phyloP scores from a whole-genome alignment of 2,329 filamentous ascomycete genomes.

The Xylariaceae sp. region DNA sequence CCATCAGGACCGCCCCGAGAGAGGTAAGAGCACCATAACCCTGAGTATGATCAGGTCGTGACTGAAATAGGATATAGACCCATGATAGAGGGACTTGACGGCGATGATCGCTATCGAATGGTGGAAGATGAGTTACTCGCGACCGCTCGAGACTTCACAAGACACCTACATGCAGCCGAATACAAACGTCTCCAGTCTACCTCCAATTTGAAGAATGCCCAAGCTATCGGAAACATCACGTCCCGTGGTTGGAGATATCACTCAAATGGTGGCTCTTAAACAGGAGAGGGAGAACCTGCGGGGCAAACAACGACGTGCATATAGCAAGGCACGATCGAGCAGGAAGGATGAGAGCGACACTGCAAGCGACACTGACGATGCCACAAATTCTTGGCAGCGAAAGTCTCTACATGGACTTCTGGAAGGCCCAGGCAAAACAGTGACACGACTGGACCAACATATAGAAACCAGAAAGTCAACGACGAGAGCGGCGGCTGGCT shows the following conservation, averaged over 20 bases:
- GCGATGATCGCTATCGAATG: slow-evolving; percentile 76
- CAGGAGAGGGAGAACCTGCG: slow-evolving; percentile 34
- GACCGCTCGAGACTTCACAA: slow-evolving; percentile 66
- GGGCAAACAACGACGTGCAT: slow-evolving; percentile 34
- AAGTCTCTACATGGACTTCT: slow-evolving; percentile 41
- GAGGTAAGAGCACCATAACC: slow-evolving; percentile 33
- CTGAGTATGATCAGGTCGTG: background rate
- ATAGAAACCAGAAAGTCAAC: slow-evolving; percentile 11
- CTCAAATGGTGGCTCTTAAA: slow-evolving; percentile 33
- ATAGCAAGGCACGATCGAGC: slow-evolving; percentile 18
- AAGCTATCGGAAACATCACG: slow-evolving; percentile 48
- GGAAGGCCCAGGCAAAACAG: slow-evolving; percentile 37
- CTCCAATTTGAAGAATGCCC: slow-evolving; percentile 52
- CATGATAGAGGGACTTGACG: slow-evolving; percentile 61
- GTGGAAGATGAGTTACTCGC: slow-evolving; percentile 76
- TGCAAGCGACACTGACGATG: slow-evolving; percentile 24
- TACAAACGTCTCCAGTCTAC: slow-evolving; percentile 63
- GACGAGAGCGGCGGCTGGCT: slow-evolving; percentile 28
- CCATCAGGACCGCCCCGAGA: slow-evolving; percentile 44
- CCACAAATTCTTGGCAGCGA: slow-evolving; percentile 26
- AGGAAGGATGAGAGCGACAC: slow-evolving; percentile 20
- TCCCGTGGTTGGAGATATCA: slow-evolving; percentile 44
- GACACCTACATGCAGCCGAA: slow-evolving; percentile 72
- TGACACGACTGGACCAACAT: slow-evolving; percentile 18
- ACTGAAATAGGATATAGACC: slow-evolving; percentile 37